Conservation (phyloP, 1,284 basidiomycete genomes). For the Pseudozyma tsukubaensis region DNA sequence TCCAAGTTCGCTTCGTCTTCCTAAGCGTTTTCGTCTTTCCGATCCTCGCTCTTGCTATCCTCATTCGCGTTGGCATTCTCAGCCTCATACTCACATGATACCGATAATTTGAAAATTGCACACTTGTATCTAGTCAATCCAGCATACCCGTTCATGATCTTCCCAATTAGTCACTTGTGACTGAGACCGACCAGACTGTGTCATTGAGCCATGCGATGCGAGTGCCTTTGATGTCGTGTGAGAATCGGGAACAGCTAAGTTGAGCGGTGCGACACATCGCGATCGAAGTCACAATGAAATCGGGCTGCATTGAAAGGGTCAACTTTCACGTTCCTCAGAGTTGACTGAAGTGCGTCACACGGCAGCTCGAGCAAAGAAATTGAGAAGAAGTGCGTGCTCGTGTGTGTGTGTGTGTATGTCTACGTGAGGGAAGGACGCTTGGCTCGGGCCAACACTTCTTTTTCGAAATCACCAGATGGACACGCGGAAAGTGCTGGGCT, state of each 20-base stretch:
- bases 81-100: too few relatives aligned
- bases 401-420: too few relatives aligned
- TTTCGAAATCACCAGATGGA: too few relatives aligned
- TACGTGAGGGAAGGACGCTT: too few relatives aligned
- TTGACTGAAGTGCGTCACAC: neutral
- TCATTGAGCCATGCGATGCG: too few relatives aligned
- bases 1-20: slow-evolving; percentile 37
- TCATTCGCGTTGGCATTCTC: neutral
- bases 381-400: neutral
- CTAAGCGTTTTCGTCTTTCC: neutral
- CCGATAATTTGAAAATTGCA: too few relatives aligned
- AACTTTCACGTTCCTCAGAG: slow-evolving; percentile 5
- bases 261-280: neutral
- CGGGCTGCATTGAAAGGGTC: neutral
- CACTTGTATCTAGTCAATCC: too few relatives aligned
- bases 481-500: too few relatives aligned
- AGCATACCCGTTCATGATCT: too few relatives aligned
- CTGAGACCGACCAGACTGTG: too few relatives aligned
- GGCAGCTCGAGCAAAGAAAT: neutral
- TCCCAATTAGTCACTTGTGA: too few relatives aligned
- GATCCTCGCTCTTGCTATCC: neutral
- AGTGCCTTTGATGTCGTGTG: neutral
- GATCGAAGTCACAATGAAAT: neutral
- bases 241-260: neutral
- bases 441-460: slow-evolving; percentile 24